These are phyloP conservation scores for Penicillium sp. DNA, from an alignment of 2,329 filamentous ascomycete genomes.

Conservation along the genomic window DNA sequence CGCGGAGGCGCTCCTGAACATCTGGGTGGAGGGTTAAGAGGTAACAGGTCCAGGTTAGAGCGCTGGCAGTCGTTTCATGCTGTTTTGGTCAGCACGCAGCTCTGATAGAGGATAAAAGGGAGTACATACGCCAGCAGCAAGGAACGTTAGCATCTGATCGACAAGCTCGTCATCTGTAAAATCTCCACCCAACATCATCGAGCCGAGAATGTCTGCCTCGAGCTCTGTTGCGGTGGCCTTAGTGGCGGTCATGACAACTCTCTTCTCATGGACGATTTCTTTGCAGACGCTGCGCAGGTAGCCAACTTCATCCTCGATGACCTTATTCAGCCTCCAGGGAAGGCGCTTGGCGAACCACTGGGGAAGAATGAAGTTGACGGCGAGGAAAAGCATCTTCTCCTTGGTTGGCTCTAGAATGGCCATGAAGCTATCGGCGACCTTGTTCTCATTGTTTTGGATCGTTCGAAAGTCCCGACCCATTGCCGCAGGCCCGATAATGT, in stretches of 20 bases:
- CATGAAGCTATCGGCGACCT: constrained; percentile 58
- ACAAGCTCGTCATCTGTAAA: constrained; percentile 47
- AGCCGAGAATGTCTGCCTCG: constrained; percentile 44
- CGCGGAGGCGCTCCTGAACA: constrained; percentile 54
- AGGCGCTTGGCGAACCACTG: constrained; percentile 55
- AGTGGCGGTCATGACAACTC: constrained; percentile 28
- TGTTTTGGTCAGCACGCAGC: constrained; percentile 24
- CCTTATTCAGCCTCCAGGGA: constrained; percentile 44
- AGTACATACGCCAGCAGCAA: constrained; percentile 43
- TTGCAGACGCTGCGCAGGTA: constrained; percentile 40
- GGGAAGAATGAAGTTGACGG: constrained; percentile 54
- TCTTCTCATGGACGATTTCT: constrained; percentile 42
- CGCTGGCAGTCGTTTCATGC: constrained; percentile 62
- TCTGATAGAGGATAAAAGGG: neutral
- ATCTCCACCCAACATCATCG: constrained; percentile 44
- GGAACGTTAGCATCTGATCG: constrained; percentile 49
- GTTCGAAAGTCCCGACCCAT: constrained; percentile 63
- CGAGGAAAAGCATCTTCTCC: constrained; percentile 49
- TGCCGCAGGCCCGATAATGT: constrained; percentile 63
- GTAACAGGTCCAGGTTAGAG: constrained; percentile 61
- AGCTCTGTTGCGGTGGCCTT: constrained; percentile 46
- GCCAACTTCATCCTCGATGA: constrained; percentile 36
- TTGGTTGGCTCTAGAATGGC: constrained; percentile 54
- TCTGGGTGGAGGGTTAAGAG: constrained; percentile 56
- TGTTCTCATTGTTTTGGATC: constrained; percentile 55